Evolutionary conservation across 2,329 filamentous ascomycete species (phyloP).

Genomic region (Sporothrix euskadiensis): DNA sequence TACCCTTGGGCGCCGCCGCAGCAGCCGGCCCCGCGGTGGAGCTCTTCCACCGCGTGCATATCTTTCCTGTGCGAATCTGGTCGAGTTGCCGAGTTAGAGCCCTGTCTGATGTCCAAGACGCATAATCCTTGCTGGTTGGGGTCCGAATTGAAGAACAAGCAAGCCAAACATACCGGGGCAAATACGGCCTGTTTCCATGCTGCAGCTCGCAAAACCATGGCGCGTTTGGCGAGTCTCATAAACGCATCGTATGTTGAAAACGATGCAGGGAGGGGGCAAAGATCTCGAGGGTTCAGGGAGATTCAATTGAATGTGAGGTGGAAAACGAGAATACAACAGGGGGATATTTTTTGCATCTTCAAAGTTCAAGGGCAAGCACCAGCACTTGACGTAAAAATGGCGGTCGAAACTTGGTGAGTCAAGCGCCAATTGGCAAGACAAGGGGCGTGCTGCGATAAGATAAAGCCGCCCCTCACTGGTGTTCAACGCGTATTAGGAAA

Average conservation of each 20-base stretch:
- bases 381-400: slow-evolving; percentile 8
- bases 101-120: background rate
- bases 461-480: background rate
- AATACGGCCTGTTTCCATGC: slow-evolving; percentile 45
- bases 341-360: background rate
- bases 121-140: slow-evolving; percentile 18
- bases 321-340: background rate
- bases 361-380: background rate
- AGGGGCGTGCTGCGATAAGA: slow-evolving; percentile 8
- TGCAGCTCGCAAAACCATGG: slow-evolving; percentile 46
- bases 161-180: slow-evolving; percentile 38
- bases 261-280: background rate
- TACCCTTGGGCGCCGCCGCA: background rate
- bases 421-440: background rate
- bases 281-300: background rate
- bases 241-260: slow-evolving; percentile 25
- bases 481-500: background rate
- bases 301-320: no score
- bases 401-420: slow-evolving; percentile 8
- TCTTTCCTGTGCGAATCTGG: slow-evolving; percentile 28
- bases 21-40: slow-evolving; percentile 15
- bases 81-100: slow-evolving; percentile 1
- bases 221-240: slow-evolving; percentile 25
- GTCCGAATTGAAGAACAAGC: background rate
- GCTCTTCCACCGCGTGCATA: slow-evolving; percentile 28